These are phyloP conservation scores for Plenodomus lindquistii DNA, from an alignment of 2,329 filamentous ascomycete genomes.

Conservation along the genomic window DNA sequence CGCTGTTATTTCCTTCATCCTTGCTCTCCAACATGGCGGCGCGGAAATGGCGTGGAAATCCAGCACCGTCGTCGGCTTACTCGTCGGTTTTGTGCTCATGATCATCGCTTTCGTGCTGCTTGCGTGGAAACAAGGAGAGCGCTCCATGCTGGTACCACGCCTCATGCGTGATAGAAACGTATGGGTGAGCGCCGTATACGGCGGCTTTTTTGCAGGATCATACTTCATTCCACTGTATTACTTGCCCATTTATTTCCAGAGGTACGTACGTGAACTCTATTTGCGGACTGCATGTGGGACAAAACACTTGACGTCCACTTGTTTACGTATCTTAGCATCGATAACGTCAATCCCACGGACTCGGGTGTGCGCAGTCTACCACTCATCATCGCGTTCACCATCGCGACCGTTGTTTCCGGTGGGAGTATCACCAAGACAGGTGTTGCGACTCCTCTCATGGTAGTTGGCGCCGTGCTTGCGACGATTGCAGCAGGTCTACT, in stretches of 20 bases:
- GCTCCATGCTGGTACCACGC: conserved; percentile 36
- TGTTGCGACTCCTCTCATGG: conserved; percentile 45
- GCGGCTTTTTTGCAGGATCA: conserved; percentile 43
- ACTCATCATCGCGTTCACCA: conserved; percentile 36
- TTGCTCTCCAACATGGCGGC: conserved; percentile 54
- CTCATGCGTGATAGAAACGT: conserved; percentile 46
- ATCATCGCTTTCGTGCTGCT: conserved; percentile 41
- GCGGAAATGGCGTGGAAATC: conserved; percentile 30
- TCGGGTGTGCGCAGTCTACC: conserved; percentile 42
- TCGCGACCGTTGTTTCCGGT: conserved; percentile 32
- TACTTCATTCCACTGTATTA: conserved; percentile 36
- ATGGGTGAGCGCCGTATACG: conserved; percentile 36
- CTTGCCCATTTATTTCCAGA: conserved; percentile 48
- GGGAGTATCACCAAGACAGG: conserved; percentile 32
- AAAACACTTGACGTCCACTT: neutral
- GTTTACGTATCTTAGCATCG: conserved; percentile 41
- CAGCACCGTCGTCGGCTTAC: conserved; percentile 50
- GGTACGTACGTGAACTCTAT: neutral
- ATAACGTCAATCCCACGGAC: conserved; percentile 45
- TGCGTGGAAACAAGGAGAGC: conserved; percentile 45
- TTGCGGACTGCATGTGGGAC: no score
- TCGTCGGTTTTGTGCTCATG: conserved; percentile 51
- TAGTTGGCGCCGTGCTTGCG: conserved; percentile 40
- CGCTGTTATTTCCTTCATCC: conserved; percentile 47
- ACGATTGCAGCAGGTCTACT: conserved; percentile 45